Percentiles rank a stretch among this genome's conserved stretches.
phyloP scores from a whole-genome alignment of 306 rosid species.

The peach (Prunus persica) region DNA sequence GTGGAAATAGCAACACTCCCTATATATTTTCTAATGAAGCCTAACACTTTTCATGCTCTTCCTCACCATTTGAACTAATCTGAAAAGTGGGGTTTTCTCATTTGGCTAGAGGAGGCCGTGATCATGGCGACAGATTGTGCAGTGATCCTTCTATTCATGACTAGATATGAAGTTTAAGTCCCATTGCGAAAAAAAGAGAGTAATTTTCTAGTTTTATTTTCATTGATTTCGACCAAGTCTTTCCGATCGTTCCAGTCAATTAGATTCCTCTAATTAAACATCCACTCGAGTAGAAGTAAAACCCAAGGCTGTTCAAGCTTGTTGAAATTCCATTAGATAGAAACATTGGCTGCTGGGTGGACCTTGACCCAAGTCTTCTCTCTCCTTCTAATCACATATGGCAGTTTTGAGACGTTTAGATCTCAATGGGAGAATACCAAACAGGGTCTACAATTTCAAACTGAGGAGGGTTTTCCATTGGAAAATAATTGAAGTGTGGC shows the following conservation, averaged over 20 bases:
- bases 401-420: conserved; percentile 42
- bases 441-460: not conserved
- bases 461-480: not conserved
- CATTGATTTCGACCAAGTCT: too few species aligned
- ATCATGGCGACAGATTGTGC: too few species aligned
- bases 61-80: too few species aligned
- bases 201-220: too few species aligned
- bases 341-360: not conserved
- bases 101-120: too few species aligned
- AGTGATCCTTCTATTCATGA: too few species aligned
- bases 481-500: not conserved
- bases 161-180: too few species aligned
- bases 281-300: not conserved
- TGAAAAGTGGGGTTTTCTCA: too few species aligned
- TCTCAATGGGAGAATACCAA: conserved; percentile 18
- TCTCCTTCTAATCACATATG: not conserved
- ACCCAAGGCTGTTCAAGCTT: not conserved
- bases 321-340: not conserved
- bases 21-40: too few species aligned
- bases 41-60: too few species aligned
- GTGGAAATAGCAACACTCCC: too few species aligned
- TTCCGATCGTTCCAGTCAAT: not conserved
- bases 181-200: too few species aligned
- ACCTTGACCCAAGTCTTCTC: not conserved
- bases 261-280: not conserved